Evolutionary conservation across 2,329 filamentous ascomycete genomes (phyloP), one percentile per base, ranked within the genome.

Genomic region (Aspergillus awamori): DNA sequence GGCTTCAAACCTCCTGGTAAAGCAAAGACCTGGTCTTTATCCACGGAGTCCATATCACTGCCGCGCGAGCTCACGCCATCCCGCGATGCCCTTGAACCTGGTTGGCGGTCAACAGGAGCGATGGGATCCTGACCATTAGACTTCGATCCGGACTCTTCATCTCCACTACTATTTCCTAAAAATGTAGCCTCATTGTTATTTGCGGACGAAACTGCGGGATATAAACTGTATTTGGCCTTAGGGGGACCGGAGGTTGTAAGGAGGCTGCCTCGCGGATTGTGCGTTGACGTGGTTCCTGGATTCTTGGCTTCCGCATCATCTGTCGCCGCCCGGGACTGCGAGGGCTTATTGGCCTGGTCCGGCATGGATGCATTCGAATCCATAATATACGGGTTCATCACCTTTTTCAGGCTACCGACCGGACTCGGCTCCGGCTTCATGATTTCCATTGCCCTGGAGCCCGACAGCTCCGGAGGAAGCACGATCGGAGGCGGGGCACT

Each of bases 351-450:
- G 61, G 54, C 65, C 11, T 70, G 66, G 17, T 39, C 55, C 24
- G 54, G 54, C 26, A 47, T 45, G 15, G 59, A 56, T 22, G 66
- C 60, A 20, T 43, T 58, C 36, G 68, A 64, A n/a, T 76, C 74
- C 5, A 67, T 71, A 15, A 97, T 79, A 74, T 92, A 97, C 6
- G 91, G 92, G 76, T 89, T 90, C 92, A 97, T 96, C 56, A 91
- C 90, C 77, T 91, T 86, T 62, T 91, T 87, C 67, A 97, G 80
- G 76, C 92, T 97, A 74, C 90, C 95, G 39, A 89, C 86, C 15
- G 91, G 88, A 69, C 87, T 92, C 39, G 80, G 80, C 64, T 79
- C 69, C 56, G 69, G 66, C 58, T 73, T 74, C 58, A 66, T 61
- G 0, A 51, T 57, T 41, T 76, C 73, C 57, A 67, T 47, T 24